Base-by-base conservation (phyloP, 2,329 filamentous ascomycete species). In the Fusarium sp. region DNA sequence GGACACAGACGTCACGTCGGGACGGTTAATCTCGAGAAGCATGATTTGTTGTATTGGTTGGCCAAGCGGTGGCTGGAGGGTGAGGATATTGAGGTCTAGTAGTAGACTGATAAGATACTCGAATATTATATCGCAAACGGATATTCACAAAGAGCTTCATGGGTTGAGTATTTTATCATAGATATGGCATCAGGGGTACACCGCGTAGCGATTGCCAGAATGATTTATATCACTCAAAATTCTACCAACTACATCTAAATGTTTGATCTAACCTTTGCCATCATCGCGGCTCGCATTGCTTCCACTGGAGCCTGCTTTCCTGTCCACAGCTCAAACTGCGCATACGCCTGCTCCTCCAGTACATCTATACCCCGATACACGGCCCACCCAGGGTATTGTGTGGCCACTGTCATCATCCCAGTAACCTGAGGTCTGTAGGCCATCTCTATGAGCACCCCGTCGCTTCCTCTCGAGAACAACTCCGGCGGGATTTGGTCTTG, bases 21-120 rank as follows among this genome's bases (percentile, higher is more conserved):
- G 4, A 75, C 71, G 6, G 28, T 50, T 16, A 63, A 68, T 48
- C 71, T 75, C 7, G 78, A 81, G 61, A 84, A 84, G 66, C 83
- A 85, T 76, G 82, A 85, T 74, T 31, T 80, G 12, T 68, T 85
- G 60, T 86, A 85, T 71, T 73, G 77, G 72, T 78, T 82, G 68
- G 78, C 76, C 8, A 84, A 84, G 58, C 67, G 78, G 18, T 85
- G 83, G 83, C 62, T 85, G 30, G 82, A 85, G 60, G 83, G 83
- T 16, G 73, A 79, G 55, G 60, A 73, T 4, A 71, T 82, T 30
- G 73, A 75, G 18, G 18, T 23, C 4, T 23, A 23, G 18, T 23
- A 23, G 18, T 23, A 23, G 18, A 23, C 18, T 23, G 18, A 23
- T 23, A 23, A 23, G 18, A 23, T 23, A 23, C 18, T 23, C 18